phyloP scores from a whole-genome alignment of 257 asterid species.

The Salvia miltiorrhiza region DNA sequence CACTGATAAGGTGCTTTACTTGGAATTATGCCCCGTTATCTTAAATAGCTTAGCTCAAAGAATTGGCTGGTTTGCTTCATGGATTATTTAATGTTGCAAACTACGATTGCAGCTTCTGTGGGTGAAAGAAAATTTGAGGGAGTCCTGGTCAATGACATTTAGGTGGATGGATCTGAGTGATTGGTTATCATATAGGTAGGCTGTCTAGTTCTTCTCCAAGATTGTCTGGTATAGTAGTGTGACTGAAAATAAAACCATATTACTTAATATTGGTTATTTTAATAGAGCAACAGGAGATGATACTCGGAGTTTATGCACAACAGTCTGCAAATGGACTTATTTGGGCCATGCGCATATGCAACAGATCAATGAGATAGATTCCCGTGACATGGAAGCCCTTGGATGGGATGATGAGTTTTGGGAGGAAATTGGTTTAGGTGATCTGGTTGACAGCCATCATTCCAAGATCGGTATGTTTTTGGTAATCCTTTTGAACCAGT shows the following conservation, averaged over 20 bases:
- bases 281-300: constrained; percentile 98
- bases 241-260: background rate
- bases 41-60: background rate
- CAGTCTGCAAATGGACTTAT: constrained; percentile 98
- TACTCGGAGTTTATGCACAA: constrained; percentile 94
- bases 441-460: constrained; percentile 93
- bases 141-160: constrained; percentile 89
- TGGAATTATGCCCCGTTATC: constrained; percentile 2
- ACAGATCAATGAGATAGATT: constrained; percentile 65
- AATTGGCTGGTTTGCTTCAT: constrained; percentile 10
- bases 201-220: background rate
- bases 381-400: constrained; percentile 84
- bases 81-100: constrained; percentile 23
- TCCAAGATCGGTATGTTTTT: constrained; percentile 74
- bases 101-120: constrained; percentile 73
- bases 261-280: constrained; percentile 17
- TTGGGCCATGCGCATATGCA: constrained; percentile 98
- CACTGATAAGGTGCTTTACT: background rate
- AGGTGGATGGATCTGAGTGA: constrained; percentile 99
- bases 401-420: constrained; percentile 99
- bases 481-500: constrained; percentile 6
- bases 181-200: constrained; percentile 91
- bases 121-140: constrained; percentile 92
- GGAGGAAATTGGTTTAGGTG: constrained; percentile 97
- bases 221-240: background rate